Percentiles rank a stretch among this genome's conserved stretches.
Conservation (phyloP, 768 basidiomycete species). For the Russula lepida region DNA sequence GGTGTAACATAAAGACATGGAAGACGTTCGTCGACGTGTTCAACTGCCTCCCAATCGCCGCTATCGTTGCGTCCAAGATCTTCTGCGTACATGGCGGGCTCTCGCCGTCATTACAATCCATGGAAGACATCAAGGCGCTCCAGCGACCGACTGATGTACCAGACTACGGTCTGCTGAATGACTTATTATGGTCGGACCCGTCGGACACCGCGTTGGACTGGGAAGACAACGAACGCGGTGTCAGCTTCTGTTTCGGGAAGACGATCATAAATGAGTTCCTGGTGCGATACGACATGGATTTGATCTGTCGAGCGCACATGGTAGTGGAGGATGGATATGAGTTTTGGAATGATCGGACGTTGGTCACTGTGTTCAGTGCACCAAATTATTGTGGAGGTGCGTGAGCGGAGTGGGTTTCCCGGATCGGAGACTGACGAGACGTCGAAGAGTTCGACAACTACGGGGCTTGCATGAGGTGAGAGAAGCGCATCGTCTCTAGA, state of each 20-base stretch:
- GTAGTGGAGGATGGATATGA: constrained; percentile 99
- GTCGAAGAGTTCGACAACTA: constrained; percentile 88
- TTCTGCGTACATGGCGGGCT: constrained; percentile 98
- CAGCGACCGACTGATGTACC: constrained; percentile 97
- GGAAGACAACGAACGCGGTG: constrained; percentile 99
- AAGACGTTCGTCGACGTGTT: constrained; percentile 99
- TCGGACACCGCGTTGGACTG: constrained; percentile 96
- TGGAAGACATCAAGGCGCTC: constrained; percentile 99
- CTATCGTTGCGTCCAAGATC: constrained; percentile 98
- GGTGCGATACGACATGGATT: constrained; percentile 93
- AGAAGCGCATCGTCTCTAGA: background rate
- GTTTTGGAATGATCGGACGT: constrained; percentile 98
- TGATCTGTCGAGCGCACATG: constrained; percentile 99
- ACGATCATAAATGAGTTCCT: constrained; percentile 95
- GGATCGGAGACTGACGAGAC: constrained; percentile 18
- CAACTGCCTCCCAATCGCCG: constrained; percentile 97
- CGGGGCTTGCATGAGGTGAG: constrained; percentile 88
- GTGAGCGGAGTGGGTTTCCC: constrained; percentile 27
- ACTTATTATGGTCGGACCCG: constrained; percentile 96
- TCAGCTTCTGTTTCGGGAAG: constrained; percentile 99
- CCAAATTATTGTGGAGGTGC: constrained; percentile 94
- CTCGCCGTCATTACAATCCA: constrained; percentile 83
- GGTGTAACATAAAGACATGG: constrained; percentile 99
- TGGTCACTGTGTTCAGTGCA: constrained; percentile 98
- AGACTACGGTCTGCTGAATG: constrained; percentile 94